phyloP scores from a whole-genome alignment of 441 rosid species.

The Syzygium syzygioides region DNA sequence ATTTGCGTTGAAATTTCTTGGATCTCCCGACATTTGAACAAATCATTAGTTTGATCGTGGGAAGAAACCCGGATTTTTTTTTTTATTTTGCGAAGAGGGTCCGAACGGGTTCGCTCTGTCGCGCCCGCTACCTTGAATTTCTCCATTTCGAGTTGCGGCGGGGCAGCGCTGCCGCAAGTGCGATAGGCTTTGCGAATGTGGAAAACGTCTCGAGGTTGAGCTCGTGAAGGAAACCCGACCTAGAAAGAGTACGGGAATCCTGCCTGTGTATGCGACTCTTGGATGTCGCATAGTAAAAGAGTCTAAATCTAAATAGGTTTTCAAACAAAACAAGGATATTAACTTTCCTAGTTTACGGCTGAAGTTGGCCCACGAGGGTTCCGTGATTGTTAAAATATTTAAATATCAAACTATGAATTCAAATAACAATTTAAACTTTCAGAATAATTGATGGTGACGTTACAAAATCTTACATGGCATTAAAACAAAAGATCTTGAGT shows the following conservation, averaged over 20 bases:
- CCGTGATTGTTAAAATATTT: neutral
- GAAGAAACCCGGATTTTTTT: neutral
- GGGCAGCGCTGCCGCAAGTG: neutral
- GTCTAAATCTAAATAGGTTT: neutral
- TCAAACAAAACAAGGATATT: neutral
- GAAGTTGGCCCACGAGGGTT: neutral
- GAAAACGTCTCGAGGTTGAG: neutral
- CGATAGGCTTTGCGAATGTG: neutral
- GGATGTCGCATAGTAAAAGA: neutral
- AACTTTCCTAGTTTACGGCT: neutral
- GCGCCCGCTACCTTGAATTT: neutral
- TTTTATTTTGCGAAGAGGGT: neutral
- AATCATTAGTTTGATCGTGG: neutral
- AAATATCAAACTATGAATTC: accelerated
- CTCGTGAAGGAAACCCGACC: neutral
- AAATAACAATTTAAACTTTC: accelerated
- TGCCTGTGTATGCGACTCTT: accelerated
- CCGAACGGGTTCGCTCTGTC: neutral
- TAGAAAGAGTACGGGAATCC: neutral
- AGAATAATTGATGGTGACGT: accelerated
- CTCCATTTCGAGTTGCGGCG: neutral
- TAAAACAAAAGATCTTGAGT: neutral
- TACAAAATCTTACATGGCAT: neutral
- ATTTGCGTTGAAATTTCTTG: neutral
- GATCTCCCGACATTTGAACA: neutral